Conservation (phyloP, 495 filamentous ascomycete genomes). For the Aspergillus carlsbadensis region DNA sequence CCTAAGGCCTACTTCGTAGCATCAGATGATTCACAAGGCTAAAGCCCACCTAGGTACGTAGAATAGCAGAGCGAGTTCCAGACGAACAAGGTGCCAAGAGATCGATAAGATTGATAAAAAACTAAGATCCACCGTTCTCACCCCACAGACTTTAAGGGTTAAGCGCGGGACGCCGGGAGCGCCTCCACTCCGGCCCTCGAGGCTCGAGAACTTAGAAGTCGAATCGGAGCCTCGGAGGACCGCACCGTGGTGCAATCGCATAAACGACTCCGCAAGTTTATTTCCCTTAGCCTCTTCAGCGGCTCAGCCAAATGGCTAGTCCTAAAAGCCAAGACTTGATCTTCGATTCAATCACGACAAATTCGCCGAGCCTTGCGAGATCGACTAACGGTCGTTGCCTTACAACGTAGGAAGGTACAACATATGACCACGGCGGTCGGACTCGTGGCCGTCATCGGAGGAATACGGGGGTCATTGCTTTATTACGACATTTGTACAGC, state of each 20-base stretch:
- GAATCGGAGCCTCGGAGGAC: too few species aligned
- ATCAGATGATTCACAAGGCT: too few species aligned
- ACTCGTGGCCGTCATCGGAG: background rate
- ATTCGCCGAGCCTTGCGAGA: slow-evolving; percentile 2
- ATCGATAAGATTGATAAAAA: slow-evolving; percentile 29
- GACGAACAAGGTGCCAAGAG: slow-evolving; percentile 6
- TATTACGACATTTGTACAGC: background rate
- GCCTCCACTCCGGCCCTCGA: too few species aligned
- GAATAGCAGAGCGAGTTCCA: too few species aligned
- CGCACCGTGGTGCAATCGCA: slow-evolving; percentile 1
- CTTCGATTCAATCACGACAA: slow-evolving; percentile 1
- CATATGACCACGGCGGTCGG: too few species aligned
- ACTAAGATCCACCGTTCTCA: too few species aligned
- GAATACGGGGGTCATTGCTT: background rate
- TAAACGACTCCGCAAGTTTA: background rate
- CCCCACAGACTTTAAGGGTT: too few species aligned
- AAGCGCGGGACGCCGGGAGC: too few species aligned
- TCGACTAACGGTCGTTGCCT: background rate
- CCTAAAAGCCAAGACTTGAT: background rate
- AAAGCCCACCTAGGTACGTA: too few species aligned
- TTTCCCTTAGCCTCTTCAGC: background rate
- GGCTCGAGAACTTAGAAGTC: too few species aligned
- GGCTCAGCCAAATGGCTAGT: background rate
- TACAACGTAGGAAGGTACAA: too few species aligned
- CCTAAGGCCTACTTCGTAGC: too few species aligned